Base-by-base conservation (phyloP, 2,329 filamentous ascomycete species). In the Diaporthe humulicola region DNA sequence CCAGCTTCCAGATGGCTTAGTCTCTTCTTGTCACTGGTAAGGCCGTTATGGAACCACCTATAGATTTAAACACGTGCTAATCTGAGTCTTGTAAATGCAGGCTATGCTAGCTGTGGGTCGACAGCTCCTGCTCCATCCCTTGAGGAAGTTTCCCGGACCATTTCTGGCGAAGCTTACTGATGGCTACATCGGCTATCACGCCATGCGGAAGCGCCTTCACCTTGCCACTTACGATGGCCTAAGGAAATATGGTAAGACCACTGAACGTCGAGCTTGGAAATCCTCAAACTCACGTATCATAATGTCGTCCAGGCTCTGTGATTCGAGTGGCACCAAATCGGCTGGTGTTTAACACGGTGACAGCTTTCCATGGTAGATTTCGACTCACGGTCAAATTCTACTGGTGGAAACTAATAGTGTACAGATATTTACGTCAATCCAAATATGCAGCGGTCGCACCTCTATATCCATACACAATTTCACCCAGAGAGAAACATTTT, bases 361-460 rank as follows among this genome's bases (percentile, higher is more conserved):
- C 70, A 1, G 76, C 76, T 38, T 9, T 76, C 15, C 70, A 74
- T 40, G 75, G 75, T 76, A 61, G 12, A 30, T 45, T 9, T 10
- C 14, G 6, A 45, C 17, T n/a, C 17, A 38, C 38, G 25, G 7
- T 25, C 33, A 38, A 5, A 40, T 22, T 64, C n/a, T 30, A 8
- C 56, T 22, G 3, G 14, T 7, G 42, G 42, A 19, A 19, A 45
- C 42, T 45, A 45, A 45, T 45, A 10, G 6, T 38, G 70, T 5
- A 15, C 45, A 77, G 76, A 77, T 40, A 77, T 77, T 19, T 76
- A 77, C 69, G 54, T 74, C 3, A 71, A 75, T 58, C 45, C 75
- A 8, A 64, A 57, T 9, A 57, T 74, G 15, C 50, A 69, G 3
- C 76, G 75, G 48, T 58, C 57, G 7, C 22, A 52, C 12, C 57